Conservation (phyloP, 768 basidiomycete species). For the Sutorius australiensis region DNA sequence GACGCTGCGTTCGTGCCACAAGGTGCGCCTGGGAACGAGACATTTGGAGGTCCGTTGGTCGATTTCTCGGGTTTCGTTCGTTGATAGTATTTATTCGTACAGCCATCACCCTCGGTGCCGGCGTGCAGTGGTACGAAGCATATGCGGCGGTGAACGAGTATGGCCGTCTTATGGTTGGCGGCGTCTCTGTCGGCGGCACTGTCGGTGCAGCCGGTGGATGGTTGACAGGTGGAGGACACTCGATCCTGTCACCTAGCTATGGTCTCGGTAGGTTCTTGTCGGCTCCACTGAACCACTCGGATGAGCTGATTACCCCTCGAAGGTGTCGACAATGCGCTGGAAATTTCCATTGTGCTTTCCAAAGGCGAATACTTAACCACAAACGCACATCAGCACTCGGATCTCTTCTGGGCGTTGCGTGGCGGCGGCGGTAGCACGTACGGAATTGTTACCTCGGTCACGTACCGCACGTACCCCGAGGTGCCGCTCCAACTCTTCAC, state of each 20-base stretch:
- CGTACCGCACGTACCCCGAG: slow-evolving; percentile 40
- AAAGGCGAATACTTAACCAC: slow-evolving; percentile 37
- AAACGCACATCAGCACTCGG: slow-evolving; percentile 38
- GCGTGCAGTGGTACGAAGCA: slow-evolving; percentile 44
- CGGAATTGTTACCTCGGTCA: slow-evolving; percentile 44
- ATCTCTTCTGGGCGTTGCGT: slow-evolving; percentile 53
- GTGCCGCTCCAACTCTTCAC: slow-evolving; percentile 30
- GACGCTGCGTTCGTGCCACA: too few relatives aligned
- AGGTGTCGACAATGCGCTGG: slow-evolving; percentile 47
- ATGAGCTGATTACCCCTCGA: neutral
- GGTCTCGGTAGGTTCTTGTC: slow-evolving; percentile 37
- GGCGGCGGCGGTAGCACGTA: slow-evolving; percentile 49
- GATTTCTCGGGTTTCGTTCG: neutral
- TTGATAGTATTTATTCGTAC: slow-evolving; percentile 13
- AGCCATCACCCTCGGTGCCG: slow-evolving; percentile 36
- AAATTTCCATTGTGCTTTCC: slow-evolving; percentile 44
- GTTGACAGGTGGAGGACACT: slow-evolving; percentile 47
- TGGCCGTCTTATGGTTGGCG: slow-evolving; percentile 45
- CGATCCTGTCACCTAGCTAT: slow-evolving; percentile 35
- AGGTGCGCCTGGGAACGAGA: too few relatives aligned
- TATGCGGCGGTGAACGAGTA: slow-evolving; percentile 38
- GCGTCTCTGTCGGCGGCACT: slow-evolving; percentile 36
- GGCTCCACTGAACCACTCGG: neutral
- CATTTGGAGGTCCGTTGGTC: neutral
- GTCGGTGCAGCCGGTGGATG: slow-evolving; percentile 50